phyloP scores from a whole-genome alignment of 768 basidiomycete genomes.

The Mycena polygramma region DNA sequence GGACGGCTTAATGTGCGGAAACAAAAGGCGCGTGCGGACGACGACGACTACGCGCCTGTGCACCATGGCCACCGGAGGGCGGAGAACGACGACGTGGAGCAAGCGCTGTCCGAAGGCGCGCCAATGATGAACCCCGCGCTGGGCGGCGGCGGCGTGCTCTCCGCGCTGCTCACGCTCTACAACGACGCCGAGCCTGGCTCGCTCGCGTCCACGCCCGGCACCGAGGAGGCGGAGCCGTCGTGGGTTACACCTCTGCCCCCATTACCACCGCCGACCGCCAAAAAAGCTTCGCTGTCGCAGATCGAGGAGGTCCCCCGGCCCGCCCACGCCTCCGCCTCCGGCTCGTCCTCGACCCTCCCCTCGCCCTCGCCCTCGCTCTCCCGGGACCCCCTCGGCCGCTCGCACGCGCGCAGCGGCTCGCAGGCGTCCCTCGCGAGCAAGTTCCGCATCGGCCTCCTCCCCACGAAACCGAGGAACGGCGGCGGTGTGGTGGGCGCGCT shows the following conservation, averaged over 20 bases:
- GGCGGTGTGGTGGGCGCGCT: slow-evolving; percentile 80
- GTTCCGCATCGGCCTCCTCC: slow-evolving; percentile 6
- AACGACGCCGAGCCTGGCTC: slow-evolving; percentile 48
- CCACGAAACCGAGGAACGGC: slow-evolving; percentile 55
- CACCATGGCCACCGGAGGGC: slow-evolving; percentile 30
- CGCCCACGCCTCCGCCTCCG: neutral
- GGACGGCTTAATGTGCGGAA: neutral
- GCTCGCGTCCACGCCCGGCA: slow-evolving; percentile 39
- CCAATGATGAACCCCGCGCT: slow-evolving; percentile 37
- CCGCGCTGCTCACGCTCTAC: slow-evolving; percentile 75
- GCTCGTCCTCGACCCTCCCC: slow-evolving; percentile 2
- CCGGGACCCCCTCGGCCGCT: slow-evolving; percentile 13
- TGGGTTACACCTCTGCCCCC: slow-evolving; percentile 26
- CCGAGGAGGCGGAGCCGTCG: slow-evolving; percentile 30
- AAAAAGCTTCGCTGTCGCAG: neutral
- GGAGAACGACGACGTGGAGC: slow-evolving; percentile 42
- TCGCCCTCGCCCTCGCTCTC: slow-evolving; percentile 10
- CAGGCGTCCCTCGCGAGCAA: slow-evolving; percentile 17
- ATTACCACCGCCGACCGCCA: slow-evolving; percentile 6
- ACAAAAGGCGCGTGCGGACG: slow-evolving; percentile 19
- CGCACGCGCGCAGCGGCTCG: slow-evolving; percentile 26
- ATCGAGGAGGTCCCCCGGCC: slow-evolving; percentile 18
- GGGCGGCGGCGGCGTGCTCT: slow-evolving; percentile 71
- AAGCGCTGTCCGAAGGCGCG: slow-evolving; percentile 25
- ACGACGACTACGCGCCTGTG: slow-evolving; percentile 27